Evolutionary conservation across 2,329 filamentous ascomycete genomes (phyloP), one percentile per base, ranked within the genome.

Genomic region (Sporothrix euskadiensis): DNA sequence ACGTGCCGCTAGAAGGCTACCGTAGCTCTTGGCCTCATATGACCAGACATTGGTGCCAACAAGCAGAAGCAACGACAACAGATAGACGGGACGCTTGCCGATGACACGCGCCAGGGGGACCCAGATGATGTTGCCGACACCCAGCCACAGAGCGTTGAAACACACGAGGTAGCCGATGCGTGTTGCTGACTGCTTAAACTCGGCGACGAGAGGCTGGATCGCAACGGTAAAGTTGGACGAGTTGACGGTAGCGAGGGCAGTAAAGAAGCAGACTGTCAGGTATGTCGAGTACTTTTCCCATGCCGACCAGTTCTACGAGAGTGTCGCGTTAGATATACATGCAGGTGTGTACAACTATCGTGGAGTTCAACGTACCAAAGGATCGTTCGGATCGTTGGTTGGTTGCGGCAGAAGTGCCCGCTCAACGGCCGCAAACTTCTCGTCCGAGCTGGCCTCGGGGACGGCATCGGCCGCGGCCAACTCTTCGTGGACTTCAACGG

Each of bases 211-310:
- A 1, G 56, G 56, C 12, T 57, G 56, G 56, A 57, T 26, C 9
- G 56, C 56, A 26, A 57, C 56, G 26, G 56, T 57, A 14, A 57
- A 57, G 56, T 57, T 57, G 56, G 56, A 57, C 10, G 56, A 57
- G 56, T 57, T 57, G 26, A 57, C 32, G 9, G 56, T 57, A 2
- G 56, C 56, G 56, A 57, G 56, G 3, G 32, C 56, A 7, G 56
- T 57, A 14, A 57, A 57, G 26, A 57, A 57, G 56, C 56, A 57
- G 6, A 57, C 32, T 6, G 56, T 57, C 10, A 57, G 56, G 26
- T 57, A 57, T 10, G 56, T 57, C 26, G 56, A 57, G 26, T 57
- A 57, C 56, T 57, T 57, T 35, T 57, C 56, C 56, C 56, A 57
- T 32, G 26, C 56, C 0, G 56, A 57, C 56, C 56, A 57, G 26